Percentiles rank a stretch among this genome's conserved stretches.
Conservation (phyloP, 106 monocot genomes). For the Allium cepa region DNA sequence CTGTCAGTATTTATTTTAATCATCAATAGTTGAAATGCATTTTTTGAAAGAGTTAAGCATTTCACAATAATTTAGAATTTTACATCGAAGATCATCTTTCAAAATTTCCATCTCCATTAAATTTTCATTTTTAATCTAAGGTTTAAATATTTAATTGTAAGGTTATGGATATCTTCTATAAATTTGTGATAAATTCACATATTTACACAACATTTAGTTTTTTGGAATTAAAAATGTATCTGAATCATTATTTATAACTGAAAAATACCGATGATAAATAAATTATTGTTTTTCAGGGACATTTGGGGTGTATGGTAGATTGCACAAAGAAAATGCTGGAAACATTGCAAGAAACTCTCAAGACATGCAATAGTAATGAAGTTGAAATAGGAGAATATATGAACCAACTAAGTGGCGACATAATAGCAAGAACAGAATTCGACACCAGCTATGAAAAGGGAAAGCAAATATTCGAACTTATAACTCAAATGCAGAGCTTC, state of each 20-base stretch:
- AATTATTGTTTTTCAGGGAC: constrained; percentile 23
- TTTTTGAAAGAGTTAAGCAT: no score
- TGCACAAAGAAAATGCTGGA: constrained; percentile 56
- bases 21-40: no score
- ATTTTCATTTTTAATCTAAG: no score
- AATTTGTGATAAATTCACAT: no score
- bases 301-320: constrained; percentile 74
- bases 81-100: no score
- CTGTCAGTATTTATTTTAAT: no score
- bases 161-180: no score
- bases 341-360: constrained; percentile 29
- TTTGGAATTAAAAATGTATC: background rate
- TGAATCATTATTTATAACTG: no score
- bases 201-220: background rate
- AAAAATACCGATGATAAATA: no score
- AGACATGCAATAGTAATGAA: constrained; percentile 11
- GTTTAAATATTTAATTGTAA: no score
- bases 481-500: constrained; percentile 57
- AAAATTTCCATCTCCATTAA: no score
- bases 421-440: constrained; percentile 72
- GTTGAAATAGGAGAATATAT: constrained; percentile 83
- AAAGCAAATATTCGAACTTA: constrained; percentile 49
- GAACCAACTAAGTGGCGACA: constrained; percentile 66
- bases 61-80: no score
- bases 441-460: constrained; percentile 84